Conservation (phyloP, 179 eudicot species). For the Patellifolia procumbens region DNA sequence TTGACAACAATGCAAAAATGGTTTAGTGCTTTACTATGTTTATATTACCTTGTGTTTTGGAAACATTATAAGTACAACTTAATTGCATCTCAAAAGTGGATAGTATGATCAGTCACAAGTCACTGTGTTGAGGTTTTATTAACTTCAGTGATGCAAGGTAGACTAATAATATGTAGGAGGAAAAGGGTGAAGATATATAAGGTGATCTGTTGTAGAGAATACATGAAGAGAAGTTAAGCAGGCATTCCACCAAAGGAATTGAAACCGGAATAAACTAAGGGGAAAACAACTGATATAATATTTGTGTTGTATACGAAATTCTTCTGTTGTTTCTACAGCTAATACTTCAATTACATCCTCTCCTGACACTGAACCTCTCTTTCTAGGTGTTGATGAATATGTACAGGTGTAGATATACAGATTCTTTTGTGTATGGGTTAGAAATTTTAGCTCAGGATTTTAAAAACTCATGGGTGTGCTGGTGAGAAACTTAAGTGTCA, state of each 20-base stretch:
- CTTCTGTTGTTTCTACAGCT: constrained; percentile 31
- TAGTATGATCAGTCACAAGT: too few species aligned
- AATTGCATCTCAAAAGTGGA: too few species aligned
- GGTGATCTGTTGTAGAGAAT: constrained; percentile 53
- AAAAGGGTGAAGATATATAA: constrained; percentile 18
- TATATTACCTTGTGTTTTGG: too few species aligned
- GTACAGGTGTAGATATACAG: constrained; percentile 6
- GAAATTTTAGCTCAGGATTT: constrained; percentile 5
- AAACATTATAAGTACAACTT: too few species aligned
- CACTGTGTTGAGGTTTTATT: too few species aligned
- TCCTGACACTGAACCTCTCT: constrained; percentile 28
- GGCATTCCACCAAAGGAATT: constrained; percentile 61
- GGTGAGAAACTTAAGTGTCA: neutral
- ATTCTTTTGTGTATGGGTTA: neutral
- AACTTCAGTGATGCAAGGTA: too few species aligned
- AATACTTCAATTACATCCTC: constrained; percentile 40
- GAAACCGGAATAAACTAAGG: constrained; percentile 48
- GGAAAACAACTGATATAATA: constrained; percentile 38
- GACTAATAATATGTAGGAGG: too few species aligned
- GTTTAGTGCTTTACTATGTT: too few species aligned
- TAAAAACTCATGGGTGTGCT: constrained; percentile 21
- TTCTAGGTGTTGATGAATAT: constrained; percentile 11
- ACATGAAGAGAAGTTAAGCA: constrained; percentile 61
- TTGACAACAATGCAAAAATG: too few species aligned
- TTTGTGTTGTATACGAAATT: constrained; percentile 40